These are phyloP conservation scores for Tylopilus subfusipes DNA, from an alignment of 768 basidiomycete species.

Conservation along the genomic window DNA sequence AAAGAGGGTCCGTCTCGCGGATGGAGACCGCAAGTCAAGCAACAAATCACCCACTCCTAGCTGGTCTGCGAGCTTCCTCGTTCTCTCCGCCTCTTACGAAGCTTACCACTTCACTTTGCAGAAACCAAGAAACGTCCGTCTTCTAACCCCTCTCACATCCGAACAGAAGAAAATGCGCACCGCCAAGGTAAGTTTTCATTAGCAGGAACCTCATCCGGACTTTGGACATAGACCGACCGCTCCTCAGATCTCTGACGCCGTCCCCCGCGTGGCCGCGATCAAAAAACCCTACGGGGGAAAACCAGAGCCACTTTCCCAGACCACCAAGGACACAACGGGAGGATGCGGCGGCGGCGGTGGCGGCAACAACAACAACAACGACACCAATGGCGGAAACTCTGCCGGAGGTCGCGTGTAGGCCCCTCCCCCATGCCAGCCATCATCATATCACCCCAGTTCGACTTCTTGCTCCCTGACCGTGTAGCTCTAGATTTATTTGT, in stretches of 20 bases:
- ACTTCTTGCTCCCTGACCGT: background rate
- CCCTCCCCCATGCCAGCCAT: too few relatives aligned
- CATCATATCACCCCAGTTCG: background rate
- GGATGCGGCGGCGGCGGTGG: background rate
- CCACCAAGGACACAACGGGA: background rate
- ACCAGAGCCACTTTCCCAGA: accelerated
- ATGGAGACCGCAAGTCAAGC: background rate
- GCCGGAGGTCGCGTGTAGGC: background rate
- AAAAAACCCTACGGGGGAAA: constrained; percentile 19
- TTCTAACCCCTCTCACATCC: background rate
- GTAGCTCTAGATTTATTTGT: constrained; percentile 8
- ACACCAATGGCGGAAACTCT: background rate
- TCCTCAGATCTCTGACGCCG: background rate
- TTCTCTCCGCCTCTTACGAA: background rate
- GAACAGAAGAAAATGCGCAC: constrained; percentile 5
- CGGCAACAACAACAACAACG: background rate
- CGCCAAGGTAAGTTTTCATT: constrained; percentile 6
- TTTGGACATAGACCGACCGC: background rate
- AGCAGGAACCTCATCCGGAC: background rate
- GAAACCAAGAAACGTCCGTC: background rate
- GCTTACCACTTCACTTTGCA: constrained; percentile 4
- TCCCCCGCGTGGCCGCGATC: background rate
- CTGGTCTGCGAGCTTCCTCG: constrained; percentile 9
- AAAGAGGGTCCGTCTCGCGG: constrained; percentile 2
- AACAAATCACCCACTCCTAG: background rate